A percentile compares a stretch with the other conserved stretches of the same genome.
phyloP scores from a whole-genome alignment of 345 rosid genomes.

The Bruguiera gymnorhiza region DNA sequence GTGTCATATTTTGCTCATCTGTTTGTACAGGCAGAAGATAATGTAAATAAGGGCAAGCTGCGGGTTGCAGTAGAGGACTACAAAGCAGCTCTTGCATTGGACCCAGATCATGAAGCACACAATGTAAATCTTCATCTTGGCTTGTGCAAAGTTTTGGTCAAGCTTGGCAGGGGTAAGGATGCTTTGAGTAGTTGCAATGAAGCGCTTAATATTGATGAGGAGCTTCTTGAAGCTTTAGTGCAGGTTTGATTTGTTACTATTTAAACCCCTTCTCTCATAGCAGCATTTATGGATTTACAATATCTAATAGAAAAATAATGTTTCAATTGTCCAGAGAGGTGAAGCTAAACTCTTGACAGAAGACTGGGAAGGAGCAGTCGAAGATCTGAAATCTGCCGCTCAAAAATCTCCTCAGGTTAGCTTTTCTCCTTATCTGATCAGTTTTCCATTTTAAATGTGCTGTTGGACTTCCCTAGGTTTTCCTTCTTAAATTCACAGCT shows the following conservation, averaged over 20 bases:
- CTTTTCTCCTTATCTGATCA: neutral
- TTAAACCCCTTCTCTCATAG: neutral
- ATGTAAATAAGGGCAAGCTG: constrained; percentile 78
- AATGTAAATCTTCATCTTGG: constrained; percentile 93
- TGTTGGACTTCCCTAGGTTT: neutral
- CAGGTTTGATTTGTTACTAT: constrained; percentile 49
- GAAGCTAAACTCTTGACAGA: constrained; percentile 91
- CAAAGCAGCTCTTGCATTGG: constrained; percentile 77
- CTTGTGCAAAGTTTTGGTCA: constrained; percentile 81
- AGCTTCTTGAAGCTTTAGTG: constrained; percentile 83
- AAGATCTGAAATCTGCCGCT: constrained; percentile 82
- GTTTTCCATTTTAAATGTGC: neutral
- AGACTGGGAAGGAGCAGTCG: constrained; percentile 99
- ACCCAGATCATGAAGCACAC: constrained; percentile 79
- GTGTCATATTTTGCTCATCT: constrained; percentile 6
- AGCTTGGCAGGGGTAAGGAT: constrained; percentile 94
- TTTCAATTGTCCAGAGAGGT: constrained; percentile 55
- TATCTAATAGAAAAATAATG: constrained; percentile 7
- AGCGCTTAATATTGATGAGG: constrained; percentile 75
- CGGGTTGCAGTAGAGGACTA: constrained; percentile 89
- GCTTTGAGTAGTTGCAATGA: constrained; percentile 78
- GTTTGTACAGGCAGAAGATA: constrained; percentile 80
- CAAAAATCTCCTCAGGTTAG: constrained; percentile 85
- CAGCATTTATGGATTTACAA: neutral
- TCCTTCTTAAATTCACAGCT: too few species aligned